Evolutionary conservation across 768 basidiomycete genomes (phyloP).

Genomic region (Leccinum variicolor): DNA sequence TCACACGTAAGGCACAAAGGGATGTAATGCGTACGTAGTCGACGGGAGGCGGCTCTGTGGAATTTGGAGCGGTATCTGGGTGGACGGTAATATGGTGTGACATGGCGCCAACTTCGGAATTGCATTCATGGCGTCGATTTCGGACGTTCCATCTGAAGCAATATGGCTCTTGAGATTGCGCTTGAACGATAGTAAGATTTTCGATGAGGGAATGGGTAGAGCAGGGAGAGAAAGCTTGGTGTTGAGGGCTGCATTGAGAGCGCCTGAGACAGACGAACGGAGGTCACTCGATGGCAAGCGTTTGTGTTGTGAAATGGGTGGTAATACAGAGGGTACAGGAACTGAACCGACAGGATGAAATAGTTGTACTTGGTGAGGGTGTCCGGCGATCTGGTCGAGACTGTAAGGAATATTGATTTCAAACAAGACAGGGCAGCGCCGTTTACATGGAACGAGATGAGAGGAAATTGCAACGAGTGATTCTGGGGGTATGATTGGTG

Average conservation of each 20-base stretch:
- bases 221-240: slow-evolving; percentile 16
- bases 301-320: slow-evolving; percentile 13
- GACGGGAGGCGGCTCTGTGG: slow-evolving; percentile 7
- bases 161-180: slow-evolving; percentile 11
- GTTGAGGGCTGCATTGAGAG: slow-evolving; percentile 22
- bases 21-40: slow-evolving; percentile 14
- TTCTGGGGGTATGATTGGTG: slow-evolving; percentile 54
- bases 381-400: slow-evolving; percentile 35
- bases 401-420: slow-evolving; percentile 30
- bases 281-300: slow-evolving; percentile 2
- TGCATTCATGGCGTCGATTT: not conserved
- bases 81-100: not conserved
- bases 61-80: not conserved
- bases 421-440: slow-evolving; percentile 33
- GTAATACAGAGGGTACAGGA: slow-evolving; percentile 7
- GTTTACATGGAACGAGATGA: slow-evolving; percentile 23
- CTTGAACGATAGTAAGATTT: slow-evolving; percentile 20
- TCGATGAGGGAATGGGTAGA: slow-evolving; percentile 17
- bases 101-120: slow-evolving; percentile 1
- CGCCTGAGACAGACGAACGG: slow-evolving; percentile 20
- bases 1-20: slow-evolving; percentile 14
- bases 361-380: slow-evolving; percentile 40
- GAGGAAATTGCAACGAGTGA: slow-evolving; percentile 41
- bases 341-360: slow-evolving; percentile 20
- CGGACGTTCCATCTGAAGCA: not conserved